A percentile compares a stretch with the other conserved stretches of the same genome.
Conservation (phyloP, 257 asterid genomes). For the Avicennia marina region DNA sequence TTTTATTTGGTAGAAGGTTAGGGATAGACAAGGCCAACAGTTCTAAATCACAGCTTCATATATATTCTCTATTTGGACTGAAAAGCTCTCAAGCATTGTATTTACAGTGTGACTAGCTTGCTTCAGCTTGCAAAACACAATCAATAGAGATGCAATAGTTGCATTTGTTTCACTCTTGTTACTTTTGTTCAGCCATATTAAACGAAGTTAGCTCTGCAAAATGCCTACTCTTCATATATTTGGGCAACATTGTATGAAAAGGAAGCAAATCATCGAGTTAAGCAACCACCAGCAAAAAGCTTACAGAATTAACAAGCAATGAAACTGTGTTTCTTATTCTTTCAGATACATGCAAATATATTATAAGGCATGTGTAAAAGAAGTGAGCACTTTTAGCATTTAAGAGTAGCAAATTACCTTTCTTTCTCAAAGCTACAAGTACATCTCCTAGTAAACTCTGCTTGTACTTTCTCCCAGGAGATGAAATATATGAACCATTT, state of each 20-base stretch:
- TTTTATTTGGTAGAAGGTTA: not conserved
- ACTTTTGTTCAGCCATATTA: too few relatives aligned
- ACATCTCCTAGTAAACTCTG: constrained; percentile 56
- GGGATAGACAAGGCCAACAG: constrained; percentile 1
- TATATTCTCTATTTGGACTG: not conserved
- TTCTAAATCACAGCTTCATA: constrained; percentile 5
- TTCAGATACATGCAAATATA: not conserved
- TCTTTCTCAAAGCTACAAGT: constrained; percentile 53
- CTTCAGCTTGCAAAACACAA: too few relatives aligned
- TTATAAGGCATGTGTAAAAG: not conserved
- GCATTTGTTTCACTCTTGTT: too few relatives aligned
- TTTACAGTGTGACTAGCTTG: too few relatives aligned
- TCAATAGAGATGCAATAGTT: constrained; percentile 8
- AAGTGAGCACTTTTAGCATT: not conserved
- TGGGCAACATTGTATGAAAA: too few relatives aligned
- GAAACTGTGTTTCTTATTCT: not conserved
- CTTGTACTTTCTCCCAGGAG: constrained; percentile 75
- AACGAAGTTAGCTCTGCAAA: too few relatives aligned
- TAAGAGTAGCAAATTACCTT: constrained; percentile 39
- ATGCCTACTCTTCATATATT: too few relatives aligned
- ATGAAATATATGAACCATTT: constrained; percentile 57
- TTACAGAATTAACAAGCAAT: constrained; percentile 5
- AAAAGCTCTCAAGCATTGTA: too few relatives aligned
- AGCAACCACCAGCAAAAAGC: constrained; percentile 1
- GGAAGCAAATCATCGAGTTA: constrained; percentile 8